Base-by-base conservation (phyloP, 208 protist species). In the Leishmania turanica region DNA sequence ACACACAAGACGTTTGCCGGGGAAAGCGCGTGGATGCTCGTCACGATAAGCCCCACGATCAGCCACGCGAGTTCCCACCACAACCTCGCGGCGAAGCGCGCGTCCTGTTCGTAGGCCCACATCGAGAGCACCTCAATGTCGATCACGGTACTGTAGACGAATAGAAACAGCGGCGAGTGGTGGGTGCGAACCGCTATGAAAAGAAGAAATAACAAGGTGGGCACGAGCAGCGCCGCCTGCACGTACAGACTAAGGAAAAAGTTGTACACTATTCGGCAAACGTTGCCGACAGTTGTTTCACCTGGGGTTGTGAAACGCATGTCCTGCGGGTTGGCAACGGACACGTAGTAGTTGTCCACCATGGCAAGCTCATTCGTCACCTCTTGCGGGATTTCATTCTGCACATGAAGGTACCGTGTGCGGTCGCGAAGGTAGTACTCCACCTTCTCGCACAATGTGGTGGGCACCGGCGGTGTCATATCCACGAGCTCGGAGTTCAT, bases 281-380 rank as follows among this genome's bases (percentile, higher is more conserved):
- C 24, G 1, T 62, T 24, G n/a, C 82, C 73, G 2, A 75, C 40
- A 6, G 51, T 75, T n/a, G 62, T 78, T 47, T 81, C 69, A 24
- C 77, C 37, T 0, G 72, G 45, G 64, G 82, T 78, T 42, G 77
- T 85, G 64, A 89, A 81, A 34, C 53, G 34, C 66, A 87, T 72
- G 73, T 88, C 81, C n/a, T 79, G 78, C 21, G 89, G 89, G 80
- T 91, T 85, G 24, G 87, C 84, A 31, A 93, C 86, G 56, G 89
- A 93, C 49, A 93, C 87, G 45, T 84, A 88, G 82, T 90, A 93
- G 86, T 93, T 93, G 80, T 91, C 78, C 15, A 77, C 82, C 53
- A 71, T 54, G 13, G 84, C 82, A 17, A 93, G 73, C 8, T 72
- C 64, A 51, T 86, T 73, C 9, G 89, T 88, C 6, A 86, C 81